phyloP scores from a whole-genome alignment of 2,329 filamentous ascomycete species.

The Verticillium alfalfae region DNA sequence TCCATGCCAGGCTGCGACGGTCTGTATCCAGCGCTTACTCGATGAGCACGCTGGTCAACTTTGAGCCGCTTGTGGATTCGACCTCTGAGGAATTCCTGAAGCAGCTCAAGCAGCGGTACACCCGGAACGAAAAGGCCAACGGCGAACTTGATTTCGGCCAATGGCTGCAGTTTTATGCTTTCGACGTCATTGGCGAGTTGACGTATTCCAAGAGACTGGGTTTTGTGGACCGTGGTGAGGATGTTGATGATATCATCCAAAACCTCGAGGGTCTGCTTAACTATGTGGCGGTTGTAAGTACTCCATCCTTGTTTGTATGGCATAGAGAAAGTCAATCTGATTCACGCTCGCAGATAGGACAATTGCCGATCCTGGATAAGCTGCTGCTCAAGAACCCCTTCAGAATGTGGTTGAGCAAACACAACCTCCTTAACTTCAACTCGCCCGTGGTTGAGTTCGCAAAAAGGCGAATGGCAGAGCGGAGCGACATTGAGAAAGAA shows the following conservation, averaged over 20 bases:
- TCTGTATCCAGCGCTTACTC: slow-evolving; percentile 31
- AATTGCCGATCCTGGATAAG: slow-evolving; percentile 20
- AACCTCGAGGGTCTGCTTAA: slow-evolving; percentile 14
- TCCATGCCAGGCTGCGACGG: slow-evolving; percentile 32
- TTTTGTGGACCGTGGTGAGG: slow-evolving; percentile 27
- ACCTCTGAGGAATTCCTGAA: slow-evolving; percentile 14
- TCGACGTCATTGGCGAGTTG: slow-evolving; percentile 30
- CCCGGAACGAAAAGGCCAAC: not conserved
- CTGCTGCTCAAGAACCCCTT: slow-evolving; percentile 21
- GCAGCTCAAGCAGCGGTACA: slow-evolving; percentile 6
- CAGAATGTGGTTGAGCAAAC: not conserved
- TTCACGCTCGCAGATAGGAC: slow-evolving; percentile 2
- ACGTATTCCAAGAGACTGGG: slow-evolving; percentile 27
- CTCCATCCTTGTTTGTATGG: not conserved
- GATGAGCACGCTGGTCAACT: slow-evolving; percentile 31
- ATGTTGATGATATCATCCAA: slow-evolving; percentile 20
- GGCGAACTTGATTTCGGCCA: slow-evolving; percentile 18
- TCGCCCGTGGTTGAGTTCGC: slow-evolving; percentile 8
- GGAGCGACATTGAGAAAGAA: slow-evolving; percentile 2
- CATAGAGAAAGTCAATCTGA: not conserved
- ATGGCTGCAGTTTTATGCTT: slow-evolving; percentile 32
- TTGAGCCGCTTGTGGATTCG: slow-evolving; percentile 27
- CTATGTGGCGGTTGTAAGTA: not conserved
- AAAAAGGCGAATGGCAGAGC: slow-evolving; percentile 1
- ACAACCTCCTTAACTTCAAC: slow-evolving; percentile 1